A percentile compares a stretch with the other conserved stretches of the same genome.
Evolutionary conservation across 441 rosid genomes (phyloP).

Genomic region (Jatropha multifida): DNA sequence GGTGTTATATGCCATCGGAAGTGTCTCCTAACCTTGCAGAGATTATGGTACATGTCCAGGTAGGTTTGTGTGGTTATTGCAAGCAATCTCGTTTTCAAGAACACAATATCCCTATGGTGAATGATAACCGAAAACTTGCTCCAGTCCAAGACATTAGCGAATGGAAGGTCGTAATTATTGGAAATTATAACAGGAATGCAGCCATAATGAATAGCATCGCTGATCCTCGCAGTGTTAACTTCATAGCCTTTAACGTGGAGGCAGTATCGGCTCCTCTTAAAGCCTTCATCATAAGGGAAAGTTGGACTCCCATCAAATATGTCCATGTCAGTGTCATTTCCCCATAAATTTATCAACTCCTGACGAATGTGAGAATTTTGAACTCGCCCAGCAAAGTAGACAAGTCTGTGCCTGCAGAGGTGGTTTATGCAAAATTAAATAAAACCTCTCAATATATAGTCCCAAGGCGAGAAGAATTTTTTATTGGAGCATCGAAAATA

Average conservation of each 20-base stretch:
- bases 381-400: slow-evolving; percentile 38
- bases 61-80: slow-evolving; percentile 27
- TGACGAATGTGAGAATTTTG: slow-evolving; percentile 39
- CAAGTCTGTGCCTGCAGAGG: slow-evolving; percentile 39
- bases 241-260: slow-evolving; percentile 50
- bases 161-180: slow-evolving; percentile 47
- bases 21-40: slow-evolving; percentile 35
- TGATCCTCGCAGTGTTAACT: slow-evolving; percentile 45
- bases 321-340: slow-evolving; percentile 35
- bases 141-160: slow-evolving; percentile 41
- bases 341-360: slow-evolving; percentile 33
- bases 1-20: slow-evolving; percentile 45
- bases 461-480: not conserved
- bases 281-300: slow-evolving; percentile 39
- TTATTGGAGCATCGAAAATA: too few species aligned
- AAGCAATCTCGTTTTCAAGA: slow-evolving; percentile 29
- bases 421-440: not conserved
- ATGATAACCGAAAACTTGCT: slow-evolving; percentile 40
- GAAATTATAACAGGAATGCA: slow-evolving; percentile 46
- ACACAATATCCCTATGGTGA: slow-evolving; percentile 28
- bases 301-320: slow-evolving; percentile 27
- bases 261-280: slow-evolving; percentile 42
- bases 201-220: slow-evolving; percentile 44
- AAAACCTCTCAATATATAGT: not conserved
- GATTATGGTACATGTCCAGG: slow-evolving; percentile 33